Percentiles rank a stretch among this genome's conserved stretches.
phyloP scores from a whole-genome alignment of 257 asterid genomes.

The Salvia miltiorrhiza region DNA sequence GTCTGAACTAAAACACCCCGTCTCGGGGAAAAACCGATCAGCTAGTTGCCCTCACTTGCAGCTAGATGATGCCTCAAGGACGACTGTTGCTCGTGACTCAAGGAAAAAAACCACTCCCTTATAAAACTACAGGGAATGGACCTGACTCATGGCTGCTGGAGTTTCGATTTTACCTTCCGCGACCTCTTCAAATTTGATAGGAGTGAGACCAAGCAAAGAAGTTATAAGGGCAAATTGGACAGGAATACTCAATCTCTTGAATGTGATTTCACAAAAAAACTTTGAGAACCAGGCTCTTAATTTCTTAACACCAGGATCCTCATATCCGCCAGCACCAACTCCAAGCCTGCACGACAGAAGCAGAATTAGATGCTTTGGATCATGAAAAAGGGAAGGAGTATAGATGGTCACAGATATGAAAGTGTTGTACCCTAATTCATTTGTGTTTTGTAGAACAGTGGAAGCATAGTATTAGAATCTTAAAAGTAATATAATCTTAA shows the following conservation, averaged over 20 bases:
- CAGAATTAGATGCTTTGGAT: background rate
- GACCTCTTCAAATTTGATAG: slow-evolving; percentile 46
- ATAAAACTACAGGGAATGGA: slow-evolving; percentile 36
- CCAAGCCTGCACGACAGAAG: slow-evolving; percentile 57
- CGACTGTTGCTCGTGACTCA: slow-evolving; percentile 56
- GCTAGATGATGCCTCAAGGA: slow-evolving; percentile 41
- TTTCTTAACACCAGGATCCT: slow-evolving; percentile 46
- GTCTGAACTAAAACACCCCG: background rate
- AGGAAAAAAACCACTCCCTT: slow-evolving; percentile 59
- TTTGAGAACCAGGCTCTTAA: slow-evolving; percentile 48
- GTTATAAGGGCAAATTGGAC: slow-evolving; percentile 46
- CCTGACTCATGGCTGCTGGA: slow-evolving; percentile 24
- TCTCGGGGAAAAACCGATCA: background rate
- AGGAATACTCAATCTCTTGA: slow-evolving; percentile 31
- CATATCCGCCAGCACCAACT: slow-evolving; percentile 52
- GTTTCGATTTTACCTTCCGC: slow-evolving; percentile 24
- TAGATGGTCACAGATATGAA: background rate
- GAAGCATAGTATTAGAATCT: background rate
- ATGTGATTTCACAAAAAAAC: slow-evolving; percentile 21
- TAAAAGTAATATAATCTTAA: background rate
- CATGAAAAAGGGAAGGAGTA: background rate
- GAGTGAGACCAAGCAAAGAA: slow-evolving; percentile 47
- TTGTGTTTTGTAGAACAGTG: background rate
- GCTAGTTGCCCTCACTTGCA: slow-evolving; percentile 11
- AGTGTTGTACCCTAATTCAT: background rate